Percentiles rank a stretch among this genome's conserved stretches.
Conservation (phyloP, 257 asterid genomes). For the Echium plantagineum region DNA sequence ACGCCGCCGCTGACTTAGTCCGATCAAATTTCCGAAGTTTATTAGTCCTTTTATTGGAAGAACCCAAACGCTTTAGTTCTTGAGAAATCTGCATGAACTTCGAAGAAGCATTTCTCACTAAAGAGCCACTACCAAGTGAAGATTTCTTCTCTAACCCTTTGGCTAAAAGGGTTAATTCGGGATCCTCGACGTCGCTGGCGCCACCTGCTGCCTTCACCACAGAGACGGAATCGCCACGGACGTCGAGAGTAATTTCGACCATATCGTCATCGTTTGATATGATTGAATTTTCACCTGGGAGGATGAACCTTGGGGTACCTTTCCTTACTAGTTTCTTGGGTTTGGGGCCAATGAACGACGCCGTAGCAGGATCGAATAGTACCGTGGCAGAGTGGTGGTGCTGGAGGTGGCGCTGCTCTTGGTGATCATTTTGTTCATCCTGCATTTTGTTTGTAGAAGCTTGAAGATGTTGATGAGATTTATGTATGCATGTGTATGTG, state of each 20-base stretch:
- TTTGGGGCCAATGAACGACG: no score
- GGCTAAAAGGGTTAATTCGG: conserved; percentile 6
- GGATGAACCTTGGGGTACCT: no score
- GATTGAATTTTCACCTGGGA: neutral
- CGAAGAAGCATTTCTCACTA: conserved; percentile 4
- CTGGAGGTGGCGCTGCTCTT: no score
- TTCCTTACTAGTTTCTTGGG: no score
- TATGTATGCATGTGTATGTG: no score
- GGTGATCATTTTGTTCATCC: no score
- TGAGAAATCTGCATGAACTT: conserved; percentile 11
- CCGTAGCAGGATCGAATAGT: no score
- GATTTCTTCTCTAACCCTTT: conserved; percentile 9
- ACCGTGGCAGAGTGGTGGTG: no score
- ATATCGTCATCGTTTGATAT: conserved; percentile 6
- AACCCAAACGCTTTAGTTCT: conserved; percentile 9
- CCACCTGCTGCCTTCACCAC: conserved; percentile 9
- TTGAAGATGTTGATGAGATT: no score
- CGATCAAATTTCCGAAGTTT: conserved; percentile 5
- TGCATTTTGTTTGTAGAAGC: no score
- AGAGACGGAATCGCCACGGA: conserved; percentile 11
- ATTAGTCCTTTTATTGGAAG: neutral
- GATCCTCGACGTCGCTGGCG: conserved; percentile 11
- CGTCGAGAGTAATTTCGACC: conserved; percentile 21
- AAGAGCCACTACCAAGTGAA: conserved; percentile 2
- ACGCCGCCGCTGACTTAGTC: conserved; percentile 20